Percentiles rank a stretch among this genome's conserved stretches.
Evolutionary conservation across 2,329 filamentous ascomycete species (phyloP).

Genomic region (Beauveria brongniartii): DNA sequence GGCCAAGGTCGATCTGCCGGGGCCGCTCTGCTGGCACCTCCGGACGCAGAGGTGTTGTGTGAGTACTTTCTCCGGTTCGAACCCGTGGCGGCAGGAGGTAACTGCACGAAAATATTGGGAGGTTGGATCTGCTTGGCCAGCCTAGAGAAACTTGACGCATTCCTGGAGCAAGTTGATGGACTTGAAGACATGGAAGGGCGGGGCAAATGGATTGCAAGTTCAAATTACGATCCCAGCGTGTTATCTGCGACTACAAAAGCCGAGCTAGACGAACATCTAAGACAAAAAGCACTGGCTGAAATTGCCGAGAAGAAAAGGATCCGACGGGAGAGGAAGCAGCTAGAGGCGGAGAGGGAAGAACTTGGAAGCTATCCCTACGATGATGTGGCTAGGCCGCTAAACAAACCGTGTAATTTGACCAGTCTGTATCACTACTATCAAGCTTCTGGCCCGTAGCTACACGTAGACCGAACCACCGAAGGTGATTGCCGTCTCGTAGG

Average conservation of each 20-base stretch:
- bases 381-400: not conserved
- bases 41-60: not conserved
- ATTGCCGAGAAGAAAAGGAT: conserved; percentile 2
- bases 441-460: not conserved
- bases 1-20: conserved; percentile 2
- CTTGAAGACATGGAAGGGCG: not conserved
- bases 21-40: not conserved
- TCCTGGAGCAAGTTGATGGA: conserved; percentile 1
- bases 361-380: not conserved
- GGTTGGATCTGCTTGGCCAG: conserved; percentile 8
- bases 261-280: not conserved
- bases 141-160: not conserved
- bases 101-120: not conserved
- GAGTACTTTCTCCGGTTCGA: conserved; percentile 4
- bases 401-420: not conserved
- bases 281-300: not conserved
- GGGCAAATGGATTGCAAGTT: not conserved
- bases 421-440: not conserved
- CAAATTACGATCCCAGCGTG: not conserved
- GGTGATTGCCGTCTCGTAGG: not conserved
- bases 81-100: conserved; percentile 1
- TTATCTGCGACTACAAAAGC: conserved; percentile 1
- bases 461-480: not conserved
- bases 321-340: not conserved
- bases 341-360: not conserved